Conservation (phyloP, 1,284 basidiomycete species). For the Trametes sp. region DNA sequence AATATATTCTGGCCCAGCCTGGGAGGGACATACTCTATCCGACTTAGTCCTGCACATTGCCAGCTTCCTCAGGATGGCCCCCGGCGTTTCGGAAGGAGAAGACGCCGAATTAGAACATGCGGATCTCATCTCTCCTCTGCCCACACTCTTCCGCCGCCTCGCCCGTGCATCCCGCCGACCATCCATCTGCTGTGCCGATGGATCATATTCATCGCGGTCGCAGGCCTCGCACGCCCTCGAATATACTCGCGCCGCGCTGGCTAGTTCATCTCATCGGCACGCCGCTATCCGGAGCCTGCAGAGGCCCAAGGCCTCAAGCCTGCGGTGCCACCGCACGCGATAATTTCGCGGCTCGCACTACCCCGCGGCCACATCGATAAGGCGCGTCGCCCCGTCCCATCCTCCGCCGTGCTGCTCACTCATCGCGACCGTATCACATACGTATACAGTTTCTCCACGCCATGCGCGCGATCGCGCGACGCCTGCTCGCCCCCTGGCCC, state of each 20-base stretch:
- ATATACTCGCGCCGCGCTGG: background rate
- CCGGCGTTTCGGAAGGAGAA: constrained; percentile 4
- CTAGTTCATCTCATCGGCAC: constrained; percentile 11
- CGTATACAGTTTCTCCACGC: constrained; percentile 15
- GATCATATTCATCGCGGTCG: too few relatives aligned
- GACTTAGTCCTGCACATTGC: constrained; percentile 22
- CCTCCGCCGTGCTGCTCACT: constrained; percentile 1
- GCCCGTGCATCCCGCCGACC: background rate
- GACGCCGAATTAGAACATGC: background rate
- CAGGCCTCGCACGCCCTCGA: constrained; percentile 7
- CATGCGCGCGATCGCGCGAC: constrained; percentile 15
- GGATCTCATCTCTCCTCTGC: constrained; percentile 18
- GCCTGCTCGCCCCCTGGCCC: background rate
- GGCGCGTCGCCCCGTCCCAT: constrained; percentile 17
- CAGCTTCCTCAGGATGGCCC: constrained; percentile 4
- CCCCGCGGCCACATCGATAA: constrained; percentile 26
- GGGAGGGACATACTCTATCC: constrained; percentile 19
- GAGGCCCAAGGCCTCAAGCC: too few relatives aligned
- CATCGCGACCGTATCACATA: background rate
- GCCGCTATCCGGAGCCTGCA: too few relatives aligned
- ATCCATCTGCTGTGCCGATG: constrained; percentile 9
- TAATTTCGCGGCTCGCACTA: background rate
- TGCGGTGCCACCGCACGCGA: background rate
- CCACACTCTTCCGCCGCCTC: constrained; percentile 8
- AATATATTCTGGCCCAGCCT: constrained; percentile 2